Evolutionary conservation across 768 basidiomycete species (phyloP), one percentile per base, ranked within the genome.

Genomic region (Bullera alba): DNA sequence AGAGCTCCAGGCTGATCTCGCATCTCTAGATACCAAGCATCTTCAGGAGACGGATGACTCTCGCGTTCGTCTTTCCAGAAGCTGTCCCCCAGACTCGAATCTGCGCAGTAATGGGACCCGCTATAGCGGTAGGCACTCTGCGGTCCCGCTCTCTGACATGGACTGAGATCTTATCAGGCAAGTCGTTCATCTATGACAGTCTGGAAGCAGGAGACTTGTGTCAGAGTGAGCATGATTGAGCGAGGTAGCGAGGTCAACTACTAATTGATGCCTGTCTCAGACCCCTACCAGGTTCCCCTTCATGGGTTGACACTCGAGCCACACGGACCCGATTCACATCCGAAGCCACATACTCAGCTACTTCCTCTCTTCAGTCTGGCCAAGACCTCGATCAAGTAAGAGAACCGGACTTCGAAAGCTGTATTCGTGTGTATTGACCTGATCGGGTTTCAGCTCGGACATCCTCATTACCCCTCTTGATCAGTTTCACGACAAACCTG

Each of bases 381-480:
- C 19, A 69, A 69, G 48, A 72, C 70, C 2, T 69, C 70, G 0
- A 63, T 72, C 54, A 72, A 72, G 70, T 71, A 44, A 53, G 63
- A 43, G 10, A 25, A 35, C 39, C 8, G n/a, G 14, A 44, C 19
- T 16, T 7, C 8, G 14, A 17, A 28, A 5, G 4, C 32, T 29
- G 22, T 28, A 27, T 23, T 7, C 25, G n/a, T n/a, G n/a, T 12
- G 19, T 14, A 27, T 3, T 23, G 26, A 42, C 8, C 34, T 49
- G 14, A 46, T 42, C n/a, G 21, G 44, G 28, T 3, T 23, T 6
- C 44, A 71, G 70, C 56, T 72, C 70, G 8, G 70, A 72, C 32
- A 72, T 72, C 39, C 60, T 72, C 15, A 63, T 72, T 47, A 72
- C 70, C 4, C 70, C 70, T 0, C 57, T 69, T 0, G 70, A 72